These are phyloP conservation scores for Monilinia aucupariae DNA, from an alignment of 2,329 filamentous ascomycete species.

Conservation along the genomic window DNA sequence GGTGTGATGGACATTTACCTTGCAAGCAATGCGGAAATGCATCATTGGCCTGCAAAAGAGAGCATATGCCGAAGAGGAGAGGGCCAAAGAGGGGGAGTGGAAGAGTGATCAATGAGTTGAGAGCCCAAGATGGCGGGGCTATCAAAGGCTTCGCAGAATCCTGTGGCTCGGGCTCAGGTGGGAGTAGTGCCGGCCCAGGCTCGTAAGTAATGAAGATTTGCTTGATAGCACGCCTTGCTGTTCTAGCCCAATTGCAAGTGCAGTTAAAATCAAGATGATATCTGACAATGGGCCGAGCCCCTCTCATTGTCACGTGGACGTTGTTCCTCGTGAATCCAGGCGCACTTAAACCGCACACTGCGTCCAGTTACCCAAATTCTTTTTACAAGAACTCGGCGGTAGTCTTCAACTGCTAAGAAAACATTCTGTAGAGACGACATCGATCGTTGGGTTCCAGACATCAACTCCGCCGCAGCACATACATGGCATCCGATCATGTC, in stretches of 20 bases:
- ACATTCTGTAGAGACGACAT: conserved; percentile 20
- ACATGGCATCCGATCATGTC: conserved; percentile 31
- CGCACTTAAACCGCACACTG: not conserved
- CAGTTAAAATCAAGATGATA: not conserved
- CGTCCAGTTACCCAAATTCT: no score
- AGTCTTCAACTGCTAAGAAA: not conserved
- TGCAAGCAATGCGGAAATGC: conserved; percentile 58
- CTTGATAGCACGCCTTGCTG: not conserved
- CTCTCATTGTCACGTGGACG: not conserved
- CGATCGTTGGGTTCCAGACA: conserved; percentile 29
- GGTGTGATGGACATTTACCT: conserved; percentile 44
- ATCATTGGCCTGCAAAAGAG: conserved; percentile 57
- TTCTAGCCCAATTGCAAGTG: not conserved
- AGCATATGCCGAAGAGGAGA: conserved; percentile 59
- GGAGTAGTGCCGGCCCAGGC: conserved; percentile 24
- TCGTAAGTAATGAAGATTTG: conserved; percentile 24
- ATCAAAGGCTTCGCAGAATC: conserved; percentile 33
- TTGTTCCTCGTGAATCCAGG: not conserved
- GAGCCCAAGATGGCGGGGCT: conserved; percentile 44
- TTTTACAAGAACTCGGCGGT: not conserved
- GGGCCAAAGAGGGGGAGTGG: conserved; percentile 58
- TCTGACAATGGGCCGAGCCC: not conserved
- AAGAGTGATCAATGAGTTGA: conserved; percentile 57
- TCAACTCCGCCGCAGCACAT: conserved; percentile 22
- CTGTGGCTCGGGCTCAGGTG: conserved; percentile 22